A percentile compares a stretch with the other conserved stretches of the same genome.
phyloP scores from a whole-genome alignment of 805 yeast species.

The Yamadazyma sp. region DNA sequence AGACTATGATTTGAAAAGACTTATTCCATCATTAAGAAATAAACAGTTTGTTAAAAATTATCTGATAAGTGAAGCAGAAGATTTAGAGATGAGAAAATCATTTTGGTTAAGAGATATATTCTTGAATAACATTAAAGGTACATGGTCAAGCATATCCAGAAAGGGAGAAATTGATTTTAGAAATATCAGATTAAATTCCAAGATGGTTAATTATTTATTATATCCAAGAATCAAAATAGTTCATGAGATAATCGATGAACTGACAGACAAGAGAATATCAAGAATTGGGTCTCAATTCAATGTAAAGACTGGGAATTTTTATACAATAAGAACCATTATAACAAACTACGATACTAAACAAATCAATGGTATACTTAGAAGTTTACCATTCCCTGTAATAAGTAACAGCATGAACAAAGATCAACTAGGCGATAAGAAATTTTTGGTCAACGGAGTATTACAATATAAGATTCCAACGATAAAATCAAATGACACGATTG shows the following conservation, averaged over 20 bases:
- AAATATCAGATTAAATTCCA: slow-evolving; percentile 56
- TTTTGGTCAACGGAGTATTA: slow-evolving; percentile 70
- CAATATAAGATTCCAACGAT: slow-evolving; percentile 52
- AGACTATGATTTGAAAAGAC: slow-evolving; percentile 40
- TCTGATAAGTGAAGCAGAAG: slow-evolving; percentile 55
- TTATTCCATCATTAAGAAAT: slow-evolving; percentile 69
- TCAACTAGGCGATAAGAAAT: slow-evolving; percentile 45
- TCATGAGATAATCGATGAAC: slow-evolving; percentile 23
- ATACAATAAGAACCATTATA: slow-evolving; percentile 48
- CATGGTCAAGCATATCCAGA: slow-evolving; percentile 47
- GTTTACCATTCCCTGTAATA: slow-evolving; percentile 44
- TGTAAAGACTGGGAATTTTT: slow-evolving; percentile 46
- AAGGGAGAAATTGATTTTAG: slow-evolving; percentile 65
- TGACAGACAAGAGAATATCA: slow-evolving; percentile 7
- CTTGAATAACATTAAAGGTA: slow-evolving; percentile 56
- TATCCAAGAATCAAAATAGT: slow-evolving; percentile 46
- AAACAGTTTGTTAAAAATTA: slow-evolving; percentile 67
- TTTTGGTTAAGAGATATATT: slow-evolving; percentile 83
- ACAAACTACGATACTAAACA: slow-evolving; percentile 42
- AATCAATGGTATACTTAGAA: slow-evolving; percentile 57
- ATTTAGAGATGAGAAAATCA: slow-evolving; percentile 50
- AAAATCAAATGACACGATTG: slow-evolving; percentile 38
- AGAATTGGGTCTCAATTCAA: slow-evolving; percentile 27
- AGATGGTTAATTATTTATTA: slow-evolving; percentile 55
- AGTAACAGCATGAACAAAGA: slow-evolving; percentile 8